Evolutionary conservation across 176 grass and related monocot genomes (phyloP).

Genomic region (Oryza meyeriana): DNA sequence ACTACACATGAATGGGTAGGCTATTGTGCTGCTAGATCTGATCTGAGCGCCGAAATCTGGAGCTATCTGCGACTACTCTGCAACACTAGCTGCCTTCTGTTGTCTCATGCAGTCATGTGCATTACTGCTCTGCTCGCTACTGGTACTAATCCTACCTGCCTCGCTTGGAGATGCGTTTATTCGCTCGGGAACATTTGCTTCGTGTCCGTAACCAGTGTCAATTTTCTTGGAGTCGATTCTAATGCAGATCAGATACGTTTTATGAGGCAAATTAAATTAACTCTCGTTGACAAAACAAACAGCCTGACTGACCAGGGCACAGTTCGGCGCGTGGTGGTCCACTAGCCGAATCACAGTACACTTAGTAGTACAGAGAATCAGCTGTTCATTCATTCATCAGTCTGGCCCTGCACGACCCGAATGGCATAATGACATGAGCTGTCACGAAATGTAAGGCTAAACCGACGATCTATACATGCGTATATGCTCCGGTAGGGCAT

Average conservation of each 20-base stretch:
- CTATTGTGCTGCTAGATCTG: neutral
- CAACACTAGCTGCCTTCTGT: neutral
- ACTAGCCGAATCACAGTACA: neutral
- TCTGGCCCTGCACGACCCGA: neutral
- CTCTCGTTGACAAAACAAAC: neutral
- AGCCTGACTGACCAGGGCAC: neutral
- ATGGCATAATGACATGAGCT: constrained; percentile 17
- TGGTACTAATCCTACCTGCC: neutral
- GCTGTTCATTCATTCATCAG: neutral
- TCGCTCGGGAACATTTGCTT: neutral
- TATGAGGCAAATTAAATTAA: neutral
- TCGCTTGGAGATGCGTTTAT: neutral
- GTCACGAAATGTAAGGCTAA: constrained; percentile 31
- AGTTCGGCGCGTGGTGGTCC: neutral
- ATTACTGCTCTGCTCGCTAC: neutral
- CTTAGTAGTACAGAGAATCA: neutral
- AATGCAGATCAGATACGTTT: too few species aligned
- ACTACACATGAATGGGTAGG: neutral
- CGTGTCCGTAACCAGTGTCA: neutral
- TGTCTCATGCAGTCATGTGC: neutral
- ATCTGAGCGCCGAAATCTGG: neutral
- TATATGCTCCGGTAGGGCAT: neutral
- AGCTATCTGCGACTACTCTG: neutral
- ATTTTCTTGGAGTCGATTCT: neutral
- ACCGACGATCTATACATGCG: neutral